phyloP scores from a whole-genome alignment of 805 yeast genomes.

The Starmera pachycereana region DNA sequence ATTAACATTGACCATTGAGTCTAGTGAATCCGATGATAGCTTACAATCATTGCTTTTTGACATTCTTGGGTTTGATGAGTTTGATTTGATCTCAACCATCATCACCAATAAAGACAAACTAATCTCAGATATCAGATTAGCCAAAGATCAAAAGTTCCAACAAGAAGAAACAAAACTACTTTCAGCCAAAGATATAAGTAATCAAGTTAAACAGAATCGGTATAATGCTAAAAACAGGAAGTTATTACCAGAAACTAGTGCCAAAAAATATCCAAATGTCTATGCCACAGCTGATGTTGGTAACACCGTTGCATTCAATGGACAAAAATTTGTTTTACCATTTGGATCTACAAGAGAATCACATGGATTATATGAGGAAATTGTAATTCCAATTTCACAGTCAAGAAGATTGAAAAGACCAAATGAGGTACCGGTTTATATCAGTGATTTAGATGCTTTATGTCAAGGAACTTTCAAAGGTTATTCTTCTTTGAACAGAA shows the following conservation, averaged over 20 bases:
- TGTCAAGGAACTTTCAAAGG: conserved; percentile 80
- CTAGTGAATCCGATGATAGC: conserved; percentile 39
- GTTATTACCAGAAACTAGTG: conserved; percentile 34
- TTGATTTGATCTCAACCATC: conserved; percentile 64
- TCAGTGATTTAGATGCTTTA: conserved; percentile 58
- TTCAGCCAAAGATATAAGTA: conserved; percentile 45
- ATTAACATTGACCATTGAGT: conserved; percentile 21
- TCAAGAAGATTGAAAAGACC: conserved; percentile 28
- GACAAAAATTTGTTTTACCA: conserved; percentile 74
- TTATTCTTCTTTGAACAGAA: conserved; percentile 68
- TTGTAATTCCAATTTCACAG: conserved; percentile 69
- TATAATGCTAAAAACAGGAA: conserved; percentile 37
- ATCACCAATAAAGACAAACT: conserved; percentile 33
- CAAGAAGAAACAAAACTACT: conserved; percentile 24
- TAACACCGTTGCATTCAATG: conserved; percentile 64
- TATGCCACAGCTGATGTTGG: conserved; percentile 61
- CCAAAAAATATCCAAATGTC: conserved; percentile 75
- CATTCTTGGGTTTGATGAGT: conserved; percentile 74
- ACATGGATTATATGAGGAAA: conserved; percentile 63
- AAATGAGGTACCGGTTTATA: conserved; percentile 38
- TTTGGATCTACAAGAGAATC: conserved; percentile 63
- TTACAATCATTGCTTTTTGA: conserved; percentile 70
- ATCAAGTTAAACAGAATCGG: conserved; percentile 40
- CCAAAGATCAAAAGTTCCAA: conserved; percentile 11
- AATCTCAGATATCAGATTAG: conserved; percentile 11